A percentile compares a stretch with the other conserved stretches of the same genome.
These are phyloP conservation scores for Melampsora abietis-canadensis DNA, from an alignment of 1,284 basidiomycete species.

Conservation along the genomic window DNA sequence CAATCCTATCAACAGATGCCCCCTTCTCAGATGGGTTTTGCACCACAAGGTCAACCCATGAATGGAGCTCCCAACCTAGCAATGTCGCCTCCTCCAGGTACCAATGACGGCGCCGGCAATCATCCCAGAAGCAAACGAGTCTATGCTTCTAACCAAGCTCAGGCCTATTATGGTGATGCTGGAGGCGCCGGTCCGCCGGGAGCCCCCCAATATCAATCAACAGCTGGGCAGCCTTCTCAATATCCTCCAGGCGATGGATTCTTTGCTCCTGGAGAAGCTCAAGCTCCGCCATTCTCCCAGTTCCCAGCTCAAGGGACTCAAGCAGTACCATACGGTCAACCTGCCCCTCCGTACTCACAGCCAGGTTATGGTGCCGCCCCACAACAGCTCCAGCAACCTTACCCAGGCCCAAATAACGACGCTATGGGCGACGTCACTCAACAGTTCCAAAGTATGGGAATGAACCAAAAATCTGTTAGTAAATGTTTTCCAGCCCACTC, in stretches of 20 bases:
- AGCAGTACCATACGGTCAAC: conserved; percentile 27
- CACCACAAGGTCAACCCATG: conserved; percentile 14
- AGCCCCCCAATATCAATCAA: conserved; percentile 12
- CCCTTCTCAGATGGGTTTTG: conserved; percentile 14
- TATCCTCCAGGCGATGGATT: conserved; percentile 21
- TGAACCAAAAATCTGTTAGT: conserved; percentile 34
- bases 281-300: conserved; percentile 14
- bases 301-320: conserved; percentile 18
- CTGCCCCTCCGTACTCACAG: conserved; percentile 12
- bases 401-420: conserved; percentile 2
- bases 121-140: conserved; percentile 29
- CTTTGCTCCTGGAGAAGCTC: conserved; percentile 33
- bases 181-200: conserved; percentile 2
- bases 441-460: conserved; percentile 38
- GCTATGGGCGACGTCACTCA: conserved; percentile 27
- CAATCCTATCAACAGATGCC: conserved; percentile 19
- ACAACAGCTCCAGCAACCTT: neutral
- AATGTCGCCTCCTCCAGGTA: conserved; percentile 24
- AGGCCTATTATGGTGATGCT: conserved; percentile 36
- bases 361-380: conserved; percentile 10
- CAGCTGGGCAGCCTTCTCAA: conserved; percentile 18
- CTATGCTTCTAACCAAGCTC: conserved; percentile 39
- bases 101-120: conserved; percentile 6
- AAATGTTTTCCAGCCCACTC: neutral
- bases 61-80: conserved; percentile 15